A percentile compares a stretch with the other conserved stretches of the same genome.
Conservation (phyloP, 148 eudicot genomes). For the Agrostemma githago region DNA sequence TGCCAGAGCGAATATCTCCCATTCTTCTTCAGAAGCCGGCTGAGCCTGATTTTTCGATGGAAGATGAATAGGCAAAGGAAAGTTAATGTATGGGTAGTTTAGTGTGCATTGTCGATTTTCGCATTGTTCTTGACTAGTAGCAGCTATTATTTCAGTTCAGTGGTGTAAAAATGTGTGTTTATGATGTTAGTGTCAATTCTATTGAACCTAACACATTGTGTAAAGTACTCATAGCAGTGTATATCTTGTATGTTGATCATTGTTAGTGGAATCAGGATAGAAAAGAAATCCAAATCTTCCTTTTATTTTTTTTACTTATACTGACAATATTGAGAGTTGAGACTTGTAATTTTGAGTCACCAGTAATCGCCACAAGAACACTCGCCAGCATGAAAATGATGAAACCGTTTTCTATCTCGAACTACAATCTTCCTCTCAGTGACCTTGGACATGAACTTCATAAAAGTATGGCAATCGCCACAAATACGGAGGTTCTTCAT, state of each 20-base stretch:
- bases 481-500: slow-evolving; percentile 37
- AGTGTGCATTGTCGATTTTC: slow-evolving; percentile 11
- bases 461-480: slow-evolving; percentile 36
- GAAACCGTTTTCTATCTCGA: slow-evolving; percentile 37
- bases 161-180: slow-evolving; percentile 6
- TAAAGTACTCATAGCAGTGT: neutral
- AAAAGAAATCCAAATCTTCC: neutral
- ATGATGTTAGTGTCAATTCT: neutral
- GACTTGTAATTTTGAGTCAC: slow-evolving; percentile 12
- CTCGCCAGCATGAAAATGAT: slow-evolving; percentile 37
- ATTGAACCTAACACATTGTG: neutral
- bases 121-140: slow-evolving; percentile 20
- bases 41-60: slow-evolving; percentile 78
- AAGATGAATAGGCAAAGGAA: slow-evolving; percentile 37
- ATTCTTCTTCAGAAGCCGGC: slow-evolving; percentile 80
- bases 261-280: slow-evolving; percentile 1
- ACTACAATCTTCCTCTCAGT: slow-evolving; percentile 32
- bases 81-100: slow-evolving; percentile 25
- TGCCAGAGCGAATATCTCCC: slow-evolving; percentile 55
- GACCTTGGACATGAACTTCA: slow-evolving; percentile 35
- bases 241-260: neutral
- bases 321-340: no score
- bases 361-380: slow-evolving; percentile 42
- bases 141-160: neutral
- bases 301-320: no score